A percentile compares a stretch with the other conserved stretches of the same genome.
These are phyloP conservation scores for Cordyceps pruinosa DNA, from an alignment of 2,329 filamentous ascomycete genomes.

Conservation along the genomic window DNA sequence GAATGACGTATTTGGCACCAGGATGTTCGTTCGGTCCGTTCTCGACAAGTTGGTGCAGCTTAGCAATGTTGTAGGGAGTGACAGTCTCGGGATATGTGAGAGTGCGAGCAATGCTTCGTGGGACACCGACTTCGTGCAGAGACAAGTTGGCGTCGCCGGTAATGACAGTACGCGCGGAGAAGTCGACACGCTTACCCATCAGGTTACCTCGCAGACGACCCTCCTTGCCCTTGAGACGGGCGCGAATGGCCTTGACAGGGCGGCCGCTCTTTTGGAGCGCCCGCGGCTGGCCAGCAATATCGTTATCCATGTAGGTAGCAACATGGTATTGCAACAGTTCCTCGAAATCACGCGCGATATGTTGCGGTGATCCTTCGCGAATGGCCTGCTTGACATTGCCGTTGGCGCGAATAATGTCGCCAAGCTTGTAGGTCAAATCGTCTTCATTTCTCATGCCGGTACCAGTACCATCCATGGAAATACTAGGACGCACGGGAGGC, in stretches of 20 bases:
- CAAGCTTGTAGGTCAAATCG: slow-evolving; percentile 98
- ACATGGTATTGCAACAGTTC: slow-evolving; percentile 93
- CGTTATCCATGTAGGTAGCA: slow-evolving; percentile 99
- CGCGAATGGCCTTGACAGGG: slow-evolving; percentile 92
- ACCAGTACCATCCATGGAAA: slow-evolving; percentile 91
- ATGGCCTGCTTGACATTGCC: slow-evolving; percentile 88
- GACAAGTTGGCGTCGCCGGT: slow-evolving; percentile 96
- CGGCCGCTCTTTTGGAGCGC: slow-evolving; percentile 95
- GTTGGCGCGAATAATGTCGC: slow-evolving; percentile 97
- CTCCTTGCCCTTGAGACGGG: slow-evolving; percentile 97
- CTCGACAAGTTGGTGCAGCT: slow-evolving; percentile 79
- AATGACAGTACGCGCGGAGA: slow-evolving; percentile 98
- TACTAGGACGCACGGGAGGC: slow-evolving; percentile 90
- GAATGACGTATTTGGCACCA: slow-evolving; percentile 92
- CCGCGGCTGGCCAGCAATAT: slow-evolving; percentile 91
- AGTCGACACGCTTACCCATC: slow-evolving; percentile 99
- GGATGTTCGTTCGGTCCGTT: slow-evolving; percentile 94
- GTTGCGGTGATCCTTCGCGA: slow-evolving; percentile 82
- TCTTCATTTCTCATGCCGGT: slow-evolving; percentile 93
- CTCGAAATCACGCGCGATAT: slow-evolving; percentile 88
- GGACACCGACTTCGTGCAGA: slow-evolving; percentile 94
- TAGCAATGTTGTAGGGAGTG: slow-evolving; percentile 94
- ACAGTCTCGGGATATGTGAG: slow-evolving; percentile 96
- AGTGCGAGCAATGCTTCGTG: slow-evolving; percentile 83
- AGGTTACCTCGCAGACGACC: slow-evolving; percentile 95